Base-by-base conservation (phyloP, 2,329 filamentous ascomycete genomes). In the Alternaria brassicae region DNA sequence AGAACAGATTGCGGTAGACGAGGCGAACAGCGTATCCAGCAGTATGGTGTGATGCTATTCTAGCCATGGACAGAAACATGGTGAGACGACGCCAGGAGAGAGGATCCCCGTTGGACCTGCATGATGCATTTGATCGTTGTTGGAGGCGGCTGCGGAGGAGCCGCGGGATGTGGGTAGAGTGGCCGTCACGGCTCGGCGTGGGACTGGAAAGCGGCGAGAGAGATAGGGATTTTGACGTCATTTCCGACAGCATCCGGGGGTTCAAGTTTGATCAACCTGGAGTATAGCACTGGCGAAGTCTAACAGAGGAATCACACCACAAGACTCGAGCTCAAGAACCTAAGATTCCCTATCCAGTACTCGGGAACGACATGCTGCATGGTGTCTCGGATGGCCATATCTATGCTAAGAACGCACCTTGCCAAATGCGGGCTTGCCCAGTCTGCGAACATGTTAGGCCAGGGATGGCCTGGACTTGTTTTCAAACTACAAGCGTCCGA, bases 381-480 rank as follows among this genome's bases (percentile, higher is more conserved):
- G 49, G 49, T 45, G 17, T 57, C 41, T 56, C 27, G 56, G 32
- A 59, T 59, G 52, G 45, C 40, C 47, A 28, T 34, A 15, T 56
- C 25, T 39, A 21, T 25, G 53, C 56, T 37, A 59, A 44, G 53
- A 15, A n/a, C 45, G 39, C 42, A 44, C 56, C 19, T 56, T 55
- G 27, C 44, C 44, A 23, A 40, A 53, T 45, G n/a, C 6, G n/a
- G 42, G 34, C 52, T 40, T 34, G 42, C 42, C 42, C 34, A 40
- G 25, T 19, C 19, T 21, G 25, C 13, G 42, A 40, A 32, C 17
- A 27, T 48, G 30, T 34, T 40, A 48, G 19, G 12, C 15, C 52
- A 55, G 56, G 56, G 52, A 25, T 45, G 45, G 56, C 56, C 40
- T 50, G 39, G 44, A 56, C 45, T 23, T 30, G 52, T 56, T 59